Evolutionary conservation across 768 basidiomycete species (phyloP).

Genomic region (Pulveroboletus sp.): DNA sequence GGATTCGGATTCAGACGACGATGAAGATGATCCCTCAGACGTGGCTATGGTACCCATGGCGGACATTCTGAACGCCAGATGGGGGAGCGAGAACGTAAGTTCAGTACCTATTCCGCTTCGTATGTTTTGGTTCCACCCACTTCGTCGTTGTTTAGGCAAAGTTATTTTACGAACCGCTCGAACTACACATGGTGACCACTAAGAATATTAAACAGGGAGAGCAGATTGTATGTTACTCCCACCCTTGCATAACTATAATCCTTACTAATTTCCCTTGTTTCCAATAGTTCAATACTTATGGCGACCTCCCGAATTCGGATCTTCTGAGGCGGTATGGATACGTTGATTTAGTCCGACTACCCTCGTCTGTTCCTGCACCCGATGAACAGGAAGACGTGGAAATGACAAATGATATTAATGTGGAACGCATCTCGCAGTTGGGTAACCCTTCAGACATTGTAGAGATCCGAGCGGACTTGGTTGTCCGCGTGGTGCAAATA

Average conservation of each 20-base stretch:
- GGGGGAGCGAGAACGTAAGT: slow-evolving; percentile 77
- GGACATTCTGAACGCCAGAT: slow-evolving; percentile 91
- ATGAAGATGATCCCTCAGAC: slow-evolving; percentile 55
- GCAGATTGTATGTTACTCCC: slow-evolving; percentile 67
- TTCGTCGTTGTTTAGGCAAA: slow-evolving; percentile 63
- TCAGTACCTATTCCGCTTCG: neutral
- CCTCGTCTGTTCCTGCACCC: slow-evolving; percentile 18
- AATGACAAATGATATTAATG: slow-evolving; percentile 16
- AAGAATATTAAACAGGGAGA: slow-evolving; percentile 68
- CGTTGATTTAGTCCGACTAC: slow-evolving; percentile 68
- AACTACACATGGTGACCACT: slow-evolving; percentile 78
- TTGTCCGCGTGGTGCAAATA: slow-evolving; percentile 41
- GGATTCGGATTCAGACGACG: slow-evolving; percentile 39
- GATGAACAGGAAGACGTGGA: slow-evolving; percentile 7
- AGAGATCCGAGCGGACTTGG: slow-evolving; percentile 70
- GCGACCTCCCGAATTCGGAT: slow-evolving; percentile 87
- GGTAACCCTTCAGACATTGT: slow-evolving; percentile 82
- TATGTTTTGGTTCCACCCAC: neutral
- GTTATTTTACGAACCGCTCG: slow-evolving; percentile 71
- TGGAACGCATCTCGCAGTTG: slow-evolving; percentile 7
- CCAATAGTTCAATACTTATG: slow-evolving; percentile 98
- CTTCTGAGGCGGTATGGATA: slow-evolving; percentile 94
- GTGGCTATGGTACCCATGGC: slow-evolving; percentile 95
- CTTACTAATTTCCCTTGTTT: too few relatives aligned
- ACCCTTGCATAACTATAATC: neutral